Evolutionary conservation across 2,329 filamentous ascomycete genomes (phyloP).

Genomic region (Microdochium nivale): DNA sequence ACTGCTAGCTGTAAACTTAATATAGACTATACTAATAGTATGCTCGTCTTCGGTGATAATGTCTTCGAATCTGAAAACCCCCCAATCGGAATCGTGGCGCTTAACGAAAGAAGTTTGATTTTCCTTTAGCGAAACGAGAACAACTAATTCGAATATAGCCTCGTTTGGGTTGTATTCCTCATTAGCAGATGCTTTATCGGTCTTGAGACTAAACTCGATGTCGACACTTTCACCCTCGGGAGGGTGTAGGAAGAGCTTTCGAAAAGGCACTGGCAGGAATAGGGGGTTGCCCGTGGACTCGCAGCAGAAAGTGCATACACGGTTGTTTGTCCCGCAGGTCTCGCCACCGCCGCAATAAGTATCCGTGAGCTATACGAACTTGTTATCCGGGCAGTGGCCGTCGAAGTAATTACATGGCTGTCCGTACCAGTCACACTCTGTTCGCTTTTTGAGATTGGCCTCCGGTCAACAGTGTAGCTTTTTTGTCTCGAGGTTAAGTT

Average conservation of each 20-base stretch:
- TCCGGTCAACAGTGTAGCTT: constrained; percentile 19
- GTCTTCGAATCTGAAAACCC: constrained; percentile 26
- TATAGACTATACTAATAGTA: constrained; percentile 27
- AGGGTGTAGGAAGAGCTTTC: constrained; percentile 23
- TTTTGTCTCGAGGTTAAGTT: constrained; percentile 7
- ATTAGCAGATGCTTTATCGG: constrained; percentile 16
- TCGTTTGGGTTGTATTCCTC: constrained; percentile 17
- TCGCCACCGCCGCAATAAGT: constrained; percentile 16
- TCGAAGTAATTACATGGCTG: constrained; percentile 23
- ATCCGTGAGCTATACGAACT: constrained; percentile 17
- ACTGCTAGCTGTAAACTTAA: constrained; percentile 17
- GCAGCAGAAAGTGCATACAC: constrained; percentile 22
- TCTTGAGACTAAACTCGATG: constrained; percentile 18
- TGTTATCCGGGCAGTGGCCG: constrained; percentile 17
- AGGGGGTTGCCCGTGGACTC: constrained; percentile 15
- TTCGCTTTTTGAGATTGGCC: constrained; percentile 15
- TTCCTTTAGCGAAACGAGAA: constrained; percentile 22
- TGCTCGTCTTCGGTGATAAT: constrained; percentile 17
- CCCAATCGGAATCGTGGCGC: constrained; percentile 35
- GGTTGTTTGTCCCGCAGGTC: constrained; percentile 9
- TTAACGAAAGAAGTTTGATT: constrained; percentile 25
- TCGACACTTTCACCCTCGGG: constrained; percentile 19
- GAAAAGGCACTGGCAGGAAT: constrained; percentile 26
- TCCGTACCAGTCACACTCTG: constrained; percentile 25
- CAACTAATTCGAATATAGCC: constrained; percentile 20